Evolutionary conservation across 441 rosid genomes (phyloP), one percentile per base, ranked within the genome.

Genomic region (Populus trichocarpa): DNA sequence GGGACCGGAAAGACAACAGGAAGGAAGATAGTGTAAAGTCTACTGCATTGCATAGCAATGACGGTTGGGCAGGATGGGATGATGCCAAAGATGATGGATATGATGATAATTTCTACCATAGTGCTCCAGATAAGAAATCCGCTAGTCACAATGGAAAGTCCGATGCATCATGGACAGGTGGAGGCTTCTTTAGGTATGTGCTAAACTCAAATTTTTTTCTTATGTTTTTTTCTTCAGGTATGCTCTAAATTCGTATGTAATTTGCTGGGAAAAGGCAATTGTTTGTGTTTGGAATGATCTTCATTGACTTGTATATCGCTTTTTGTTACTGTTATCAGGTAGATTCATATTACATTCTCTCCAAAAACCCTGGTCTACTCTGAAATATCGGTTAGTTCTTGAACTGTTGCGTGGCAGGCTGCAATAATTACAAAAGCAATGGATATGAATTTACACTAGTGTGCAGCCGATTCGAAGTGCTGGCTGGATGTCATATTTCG

Each of bases 41-140:
- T 77, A 81, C 87, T 14, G 74, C 84, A 42, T 81, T 92, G 28
- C 80, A 79, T 75, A 83, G 81, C 67, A 82, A 87, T 83, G 97
- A 83, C 23, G 85, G 87, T 76, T 96, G 98, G 99, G 92, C 91
- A 75, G 99, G 97, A 67, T 91, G 96, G 96, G 98, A 91, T 77
- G 97, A 91, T 79, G 87, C 84, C 40, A 93, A 92, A 87, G 96
- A 95, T 68, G 98, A 92, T 72, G 95, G 88, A 22, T 89, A 67
- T 73, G 83, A 77, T 59, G 90, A 89, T 77, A 80, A 80, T 82
- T 84, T 85, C 81, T 86, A 91, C 75, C 92, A 89, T 72, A 85
- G 86, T 66, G 86, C 91, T 32, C 75, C 85, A 22, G 83, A 85
- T 79, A 89, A 84, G 80, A 87, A 86, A 74, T 68, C 88, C 70